Conservation (phyloP, 2,329 filamentous ascomycete species). For the Blumeriella jaapii region DNA sequence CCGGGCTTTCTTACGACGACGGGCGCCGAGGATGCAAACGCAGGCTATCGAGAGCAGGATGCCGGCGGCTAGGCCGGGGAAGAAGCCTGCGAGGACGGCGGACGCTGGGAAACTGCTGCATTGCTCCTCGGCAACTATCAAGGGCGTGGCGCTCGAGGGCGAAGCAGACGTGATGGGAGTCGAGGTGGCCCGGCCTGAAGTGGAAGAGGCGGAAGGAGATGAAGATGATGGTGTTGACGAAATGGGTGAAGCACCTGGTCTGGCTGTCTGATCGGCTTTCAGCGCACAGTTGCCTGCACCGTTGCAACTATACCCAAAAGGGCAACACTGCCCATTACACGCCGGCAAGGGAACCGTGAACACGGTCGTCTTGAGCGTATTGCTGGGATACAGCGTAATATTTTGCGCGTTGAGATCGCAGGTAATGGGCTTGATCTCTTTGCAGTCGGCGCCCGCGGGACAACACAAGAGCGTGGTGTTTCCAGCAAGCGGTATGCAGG, state of each 20-base stretch:
- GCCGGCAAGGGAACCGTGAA: constrained; percentile 42
- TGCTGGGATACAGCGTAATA: constrained; percentile 40
- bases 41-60: constrained; percentile 32
- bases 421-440: constrained; percentile 48
- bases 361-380: constrained; percentile 54
- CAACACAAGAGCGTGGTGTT: constrained; percentile 62
- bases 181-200: too few species aligned
- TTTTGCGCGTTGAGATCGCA: constrained; percentile 55
- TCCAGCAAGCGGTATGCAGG: constrained; percentile 51
- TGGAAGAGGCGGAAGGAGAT: constrained; percentile 13
- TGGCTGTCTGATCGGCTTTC: constrained; percentile 38
- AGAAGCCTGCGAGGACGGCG: constrained; percentile 23
- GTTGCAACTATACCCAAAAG: constrained; percentile 57
- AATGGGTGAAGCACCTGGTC: constrained; percentile 14
- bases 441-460: constrained; percentile 45
- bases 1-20: constrained; percentile 15
- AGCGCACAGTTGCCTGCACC: constrained; percentile 35
- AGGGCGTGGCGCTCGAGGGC: constrained; percentile 12
- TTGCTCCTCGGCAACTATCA: constrained; percentile 7
- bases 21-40: constrained; percentile 28
- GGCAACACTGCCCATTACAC: constrained; percentile 56
- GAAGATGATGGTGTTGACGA: constrained; percentile 10
- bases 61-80: constrained; percentile 37
- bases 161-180: constrained; percentile 4
- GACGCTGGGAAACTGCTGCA: constrained; percentile 20